phyloP scores from a whole-genome alignment of 2,329 filamentous ascomycete species.

The Hypomyces perniciosus region DNA sequence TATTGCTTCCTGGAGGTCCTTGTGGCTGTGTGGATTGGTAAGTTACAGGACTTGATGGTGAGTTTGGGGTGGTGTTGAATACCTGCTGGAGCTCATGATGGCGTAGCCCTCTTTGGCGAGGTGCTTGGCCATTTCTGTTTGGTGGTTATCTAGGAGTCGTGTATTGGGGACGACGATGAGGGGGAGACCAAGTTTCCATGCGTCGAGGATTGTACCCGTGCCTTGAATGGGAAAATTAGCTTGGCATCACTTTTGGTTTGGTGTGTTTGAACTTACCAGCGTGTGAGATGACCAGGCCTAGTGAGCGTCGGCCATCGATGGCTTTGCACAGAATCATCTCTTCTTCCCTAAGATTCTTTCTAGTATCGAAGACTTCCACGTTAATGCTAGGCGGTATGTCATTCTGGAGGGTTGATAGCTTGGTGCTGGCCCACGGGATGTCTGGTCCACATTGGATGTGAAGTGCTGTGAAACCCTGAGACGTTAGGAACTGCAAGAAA shows the following conservation, averaged over 20 bases:
- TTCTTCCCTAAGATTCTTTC: constrained; percentile 30
- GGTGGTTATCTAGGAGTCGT: constrained; percentile 79
- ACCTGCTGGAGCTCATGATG: constrained; percentile 64
- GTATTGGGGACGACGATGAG: constrained; percentile 89
- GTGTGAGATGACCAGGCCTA: constrained; percentile 80
- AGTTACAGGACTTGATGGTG: not conserved
- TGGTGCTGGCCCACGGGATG: constrained; percentile 32
- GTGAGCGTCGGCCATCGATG: constrained; percentile 38
- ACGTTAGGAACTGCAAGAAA: constrained; percentile 57
- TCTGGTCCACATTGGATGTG: constrained; percentile 76
- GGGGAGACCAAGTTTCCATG: constrained; percentile 64
- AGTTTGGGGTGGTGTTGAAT: constrained; percentile 22
- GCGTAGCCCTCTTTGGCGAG: constrained; percentile 71
- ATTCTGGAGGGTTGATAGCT: constrained; percentile 16
- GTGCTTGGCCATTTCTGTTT: constrained; percentile 76
- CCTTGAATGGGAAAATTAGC: constrained; percentile 43
- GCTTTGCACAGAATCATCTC: constrained; percentile 51
- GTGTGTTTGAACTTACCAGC: constrained; percentile 54
- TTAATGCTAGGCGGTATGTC: constrained; percentile 21
- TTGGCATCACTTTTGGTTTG: not conserved
- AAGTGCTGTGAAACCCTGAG: constrained; percentile 62
- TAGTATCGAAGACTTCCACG: constrained; percentile 28
- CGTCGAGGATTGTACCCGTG: constrained; percentile 83
- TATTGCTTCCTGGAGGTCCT: constrained; percentile 31
- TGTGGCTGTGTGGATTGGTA: constrained; percentile 17